Base-by-base conservation (phyloP, 108 stramenopile genomes). In the Pseudonitzschia delicatissima region DNA sequence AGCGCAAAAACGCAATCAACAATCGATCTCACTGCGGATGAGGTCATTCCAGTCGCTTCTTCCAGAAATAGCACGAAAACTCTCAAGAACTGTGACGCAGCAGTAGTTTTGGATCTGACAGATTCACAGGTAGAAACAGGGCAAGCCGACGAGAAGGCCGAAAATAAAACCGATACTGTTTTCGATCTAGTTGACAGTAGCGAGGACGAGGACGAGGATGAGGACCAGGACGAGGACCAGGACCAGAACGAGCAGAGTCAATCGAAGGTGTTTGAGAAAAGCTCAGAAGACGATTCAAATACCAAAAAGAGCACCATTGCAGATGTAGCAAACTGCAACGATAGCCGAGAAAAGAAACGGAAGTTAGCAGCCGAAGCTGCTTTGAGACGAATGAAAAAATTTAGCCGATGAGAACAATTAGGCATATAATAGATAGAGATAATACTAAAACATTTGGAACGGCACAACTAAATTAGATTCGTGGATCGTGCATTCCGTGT, bases 331-430 rank as follows among this genome's bases (percentile, higher is more conserved):
- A n/a, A n/a, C n/a, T n/a, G n/a, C 20, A 25, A 11, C 20, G n/a
- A 25, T 17, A 61, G 36, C 29, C 64, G 45, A 35, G 39, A 58
- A 5, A 48, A 45, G 32, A 48, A 50, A 49, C 45, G 64, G 31
- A 45, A 64, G 18, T 47, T 64, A 3, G 64, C 64, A 5, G 64
- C 64, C 12, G 64, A 64, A 48, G 64, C 64, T 28, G 64, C 64
- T 2, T 5, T 64, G 64, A 64, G 49, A 17, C 64, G 64, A 40
- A 25, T 61, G 37, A n/a, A 61, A n/a, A n/a, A n/a, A n/a, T n/a
- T n/a, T n/a, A n/a, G n/a, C n/a, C n/a, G n/a, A n/a, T n/a, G n/a
- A n/a, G n/a, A n/a, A n/a, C n/a, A n/a, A n/a, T n/a, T n/a, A n/a
- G n/a, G n/a, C n/a, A n/a, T n/a, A n/a, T n/a, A n/a, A n/a, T n/a